Evolutionary conservation across 192 early-diverging fungal genomes (phyloP).

Genomic region (Backusella tuberculispora): DNA sequence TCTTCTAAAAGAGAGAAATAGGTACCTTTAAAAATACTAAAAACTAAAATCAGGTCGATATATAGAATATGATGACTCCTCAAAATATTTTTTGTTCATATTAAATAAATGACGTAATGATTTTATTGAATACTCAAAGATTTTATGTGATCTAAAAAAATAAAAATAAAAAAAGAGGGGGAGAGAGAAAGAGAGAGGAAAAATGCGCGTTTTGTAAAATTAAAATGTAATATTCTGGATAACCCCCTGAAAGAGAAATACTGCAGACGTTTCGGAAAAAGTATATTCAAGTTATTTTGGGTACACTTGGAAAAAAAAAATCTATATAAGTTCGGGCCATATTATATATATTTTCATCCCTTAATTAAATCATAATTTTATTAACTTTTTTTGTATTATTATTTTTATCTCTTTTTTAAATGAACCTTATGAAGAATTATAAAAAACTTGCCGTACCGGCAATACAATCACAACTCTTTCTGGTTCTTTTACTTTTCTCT

Average conservation of each 20-base stretch:
- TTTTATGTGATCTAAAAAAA: not conserved
- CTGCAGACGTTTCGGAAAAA: not conserved
- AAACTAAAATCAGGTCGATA: not conserved
- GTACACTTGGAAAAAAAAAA: not conserved
- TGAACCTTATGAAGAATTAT: not conserved
- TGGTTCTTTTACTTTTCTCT: conserved; percentile 4
- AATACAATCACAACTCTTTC: conserved; percentile 16
- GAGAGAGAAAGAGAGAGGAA: not conserved
- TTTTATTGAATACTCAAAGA: not conserved
- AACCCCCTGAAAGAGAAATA: not conserved
- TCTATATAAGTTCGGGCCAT: not conserved
- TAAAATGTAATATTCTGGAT: not conserved
- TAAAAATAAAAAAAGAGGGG: not conserved
- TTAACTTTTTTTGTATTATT: not conserved
- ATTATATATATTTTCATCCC: not conserved
- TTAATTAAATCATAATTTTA: not conserved
- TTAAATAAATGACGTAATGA: not conserved
- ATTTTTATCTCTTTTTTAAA: conserved; percentile 1
- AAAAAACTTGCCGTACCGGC: not conserved
- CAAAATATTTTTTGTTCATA: not conserved
- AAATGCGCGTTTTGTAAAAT: not conserved
- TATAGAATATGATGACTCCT: not conserved
- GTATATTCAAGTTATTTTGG: not conserved
- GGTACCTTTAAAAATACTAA: not conserved
- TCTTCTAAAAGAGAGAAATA: not conserved